Evolutionary conservation across 2,329 filamentous ascomycete species (phyloP).

Genomic region (Talaromyces sp.): DNA sequence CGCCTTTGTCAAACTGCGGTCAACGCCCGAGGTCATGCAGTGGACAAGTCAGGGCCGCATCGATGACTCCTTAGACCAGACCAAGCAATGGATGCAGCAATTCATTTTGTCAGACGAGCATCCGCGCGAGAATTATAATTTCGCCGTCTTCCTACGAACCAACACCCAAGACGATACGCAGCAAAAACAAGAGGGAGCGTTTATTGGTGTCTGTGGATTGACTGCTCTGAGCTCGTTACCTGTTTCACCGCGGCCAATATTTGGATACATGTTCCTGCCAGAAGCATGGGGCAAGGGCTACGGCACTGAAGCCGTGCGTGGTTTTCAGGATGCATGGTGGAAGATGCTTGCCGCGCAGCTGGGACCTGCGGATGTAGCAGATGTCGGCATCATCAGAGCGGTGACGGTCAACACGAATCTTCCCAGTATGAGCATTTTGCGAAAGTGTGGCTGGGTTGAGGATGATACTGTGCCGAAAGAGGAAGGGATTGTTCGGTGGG

Average conservation of each 20-base stretch:
- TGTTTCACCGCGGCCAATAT: not conserved
- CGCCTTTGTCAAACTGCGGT: not conserved
- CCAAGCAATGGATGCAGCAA: not conserved
- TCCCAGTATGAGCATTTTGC: not conserved
- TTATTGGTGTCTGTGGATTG: conserved; percentile 1
- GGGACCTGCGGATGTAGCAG: not conserved
- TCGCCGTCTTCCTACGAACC: not conserved
- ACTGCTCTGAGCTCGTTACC: not conserved
- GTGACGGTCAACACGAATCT: not conserved
- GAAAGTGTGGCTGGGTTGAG: not conserved
- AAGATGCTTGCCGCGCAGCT: not conserved
- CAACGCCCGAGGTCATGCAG: not conserved
- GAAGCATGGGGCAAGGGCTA: conserved; percentile 3
- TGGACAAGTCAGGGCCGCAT: conserved; percentile 1
- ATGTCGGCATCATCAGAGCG: not conserved
- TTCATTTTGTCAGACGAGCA: not conserved
- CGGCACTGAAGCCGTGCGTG: not conserved
- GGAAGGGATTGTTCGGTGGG: not conserved
- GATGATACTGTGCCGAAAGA: not conserved
- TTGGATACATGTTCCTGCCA: conserved; percentile 5
- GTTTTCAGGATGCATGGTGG: not conserved
- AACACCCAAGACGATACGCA: not conserved
- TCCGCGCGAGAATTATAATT: not conserved
- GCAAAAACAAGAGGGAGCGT: not conserved
- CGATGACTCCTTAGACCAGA: not conserved